Evolutionary conservation across 371 early-diverging fungal genomes (phyloP), one percentile per base, ranked within the genome.

Genomic region (Umbelopsis sp.): DNA sequence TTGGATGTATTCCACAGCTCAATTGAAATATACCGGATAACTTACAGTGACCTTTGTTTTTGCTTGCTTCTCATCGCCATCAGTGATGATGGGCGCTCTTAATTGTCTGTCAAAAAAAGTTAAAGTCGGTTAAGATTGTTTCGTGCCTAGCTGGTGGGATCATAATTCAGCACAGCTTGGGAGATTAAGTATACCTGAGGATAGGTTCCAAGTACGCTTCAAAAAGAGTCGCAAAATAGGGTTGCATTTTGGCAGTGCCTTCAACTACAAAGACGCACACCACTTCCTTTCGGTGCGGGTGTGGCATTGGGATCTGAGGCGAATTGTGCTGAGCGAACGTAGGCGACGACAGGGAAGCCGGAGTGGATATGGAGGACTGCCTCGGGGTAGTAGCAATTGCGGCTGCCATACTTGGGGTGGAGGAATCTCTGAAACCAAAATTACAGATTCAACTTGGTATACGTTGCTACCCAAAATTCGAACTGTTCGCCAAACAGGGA

Each of bases 321-420:
- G 92, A 35, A 93, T 96, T 77, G 95, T 98, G 66, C 92, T 96
- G 87, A 91, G 91, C 71, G 93, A 76, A 71, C 78, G 80, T 70
- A 11, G 82, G 82, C 10, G 79, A 77, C 50, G 71, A 25, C 24
- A 75, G 75, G 4, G 81, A 76, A 12, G 74, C 79, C n/a, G 79
- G 79, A 25, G 79, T 81, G 5, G 76, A 71, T 24, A 79, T 76
- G 32, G 57, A 57, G 57, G 29, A 35, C 29, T 57, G 57, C 57
- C 57, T 57, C 57, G 57, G 57, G 29, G 57, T 57, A 57, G 57
- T 57, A 57, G 57, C 57, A 35, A 57, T 57, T 25, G 57, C 57
- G 9, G 57, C 57, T 57, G 57, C 57, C 57, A 57, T 57, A 14
- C 8, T 57, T 16, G 12, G 35, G 3, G 57, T 48, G 29, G n/a